Evolutionary conservation across 768 basidiomycete species (phyloP).

Genomic region (Sistotremastrum suecicum): DNA sequence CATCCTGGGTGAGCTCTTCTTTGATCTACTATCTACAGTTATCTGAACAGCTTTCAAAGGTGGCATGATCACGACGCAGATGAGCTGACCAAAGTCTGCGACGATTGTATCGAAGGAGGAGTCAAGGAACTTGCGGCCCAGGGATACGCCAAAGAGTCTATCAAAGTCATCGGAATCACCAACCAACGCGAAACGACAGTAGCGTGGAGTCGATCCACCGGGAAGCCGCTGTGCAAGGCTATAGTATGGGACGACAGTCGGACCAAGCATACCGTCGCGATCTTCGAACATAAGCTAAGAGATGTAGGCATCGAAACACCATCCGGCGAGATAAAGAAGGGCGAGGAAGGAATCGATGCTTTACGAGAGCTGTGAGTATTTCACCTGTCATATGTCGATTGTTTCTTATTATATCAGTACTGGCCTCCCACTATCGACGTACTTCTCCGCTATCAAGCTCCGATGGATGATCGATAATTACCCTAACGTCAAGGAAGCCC

Average conservation of each 20-base stretch:
- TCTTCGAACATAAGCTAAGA: constrained; percentile 57
- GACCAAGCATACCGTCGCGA: constrained; percentile 73
- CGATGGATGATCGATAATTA: constrained; percentile 94
- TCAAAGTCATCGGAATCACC: constrained; percentile 93
- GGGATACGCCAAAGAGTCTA: constrained; percentile 67
- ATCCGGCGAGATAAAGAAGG: constrained; percentile 53
- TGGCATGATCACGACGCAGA: constrained; percentile 94
- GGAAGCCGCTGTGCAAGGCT: constrained; percentile 75
- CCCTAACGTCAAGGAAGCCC: constrained; percentile 59
- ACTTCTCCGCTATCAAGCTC: constrained; percentile 94
- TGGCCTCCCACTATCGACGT: constrained; percentile 89
- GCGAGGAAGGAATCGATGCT: constrained; percentile 49
- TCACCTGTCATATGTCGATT: constrained; percentile 9
- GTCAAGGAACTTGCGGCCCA: constrained; percentile 52
- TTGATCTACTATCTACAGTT: neutral
- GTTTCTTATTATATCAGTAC: constrained; percentile 36
- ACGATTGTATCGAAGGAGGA: constrained; percentile 61
- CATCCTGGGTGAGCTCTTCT: constrained; percentile 53
- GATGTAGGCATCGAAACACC: constrained; percentile 62
- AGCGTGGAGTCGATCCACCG: constrained; percentile 83
- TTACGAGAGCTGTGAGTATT: constrained; percentile 51
- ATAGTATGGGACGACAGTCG: constrained; percentile 98
- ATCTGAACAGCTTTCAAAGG: constrained; percentile 22
- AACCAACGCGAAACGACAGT: constrained; percentile 96
- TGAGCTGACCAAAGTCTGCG: constrained; percentile 65